phyloP scores from a whole-genome alignment of 768 basidiomycete species.

The Phylloporus rhodoxanthus region DNA sequence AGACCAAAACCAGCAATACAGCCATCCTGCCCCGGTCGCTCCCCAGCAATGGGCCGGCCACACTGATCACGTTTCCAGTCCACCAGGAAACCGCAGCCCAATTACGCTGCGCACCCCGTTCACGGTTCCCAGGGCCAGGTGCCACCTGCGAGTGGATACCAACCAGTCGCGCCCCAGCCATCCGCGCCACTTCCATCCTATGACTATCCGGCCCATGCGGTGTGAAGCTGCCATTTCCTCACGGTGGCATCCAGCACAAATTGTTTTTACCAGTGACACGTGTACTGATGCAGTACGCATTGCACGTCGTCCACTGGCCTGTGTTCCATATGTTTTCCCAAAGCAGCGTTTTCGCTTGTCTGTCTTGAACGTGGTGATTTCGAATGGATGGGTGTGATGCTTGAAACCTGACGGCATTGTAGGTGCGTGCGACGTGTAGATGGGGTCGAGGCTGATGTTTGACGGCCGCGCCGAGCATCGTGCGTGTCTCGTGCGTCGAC shows the following conservation, averaged over 20 bases:
- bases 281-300: neutral
- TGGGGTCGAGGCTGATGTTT: neutral
- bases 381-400: neutral
- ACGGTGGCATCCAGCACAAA: neutral
- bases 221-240: neutral
- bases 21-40: neutral
- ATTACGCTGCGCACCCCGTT: constrained; percentile 12
- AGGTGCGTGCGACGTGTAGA: neutral
- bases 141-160: constrained; percentile 8
- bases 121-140: constrained; percentile 7
- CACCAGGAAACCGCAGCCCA: constrained; percentile 13
- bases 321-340: neutral
- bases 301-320: neutral
- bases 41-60: constrained; percentile 3
- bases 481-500: neutral
- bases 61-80: constrained; percentile 4
- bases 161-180: neutral
- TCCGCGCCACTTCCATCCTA: neutral
- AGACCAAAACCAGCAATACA: constrained; percentile 3
- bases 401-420: neutral
- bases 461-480: neutral
- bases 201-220: neutral
- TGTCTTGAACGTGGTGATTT: neutral
- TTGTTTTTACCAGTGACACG: neutral
- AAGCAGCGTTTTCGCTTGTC: neutral